Conservation (phyloP, 352 stramenopile genomes). For the Blastocystis sp. region DNA sequence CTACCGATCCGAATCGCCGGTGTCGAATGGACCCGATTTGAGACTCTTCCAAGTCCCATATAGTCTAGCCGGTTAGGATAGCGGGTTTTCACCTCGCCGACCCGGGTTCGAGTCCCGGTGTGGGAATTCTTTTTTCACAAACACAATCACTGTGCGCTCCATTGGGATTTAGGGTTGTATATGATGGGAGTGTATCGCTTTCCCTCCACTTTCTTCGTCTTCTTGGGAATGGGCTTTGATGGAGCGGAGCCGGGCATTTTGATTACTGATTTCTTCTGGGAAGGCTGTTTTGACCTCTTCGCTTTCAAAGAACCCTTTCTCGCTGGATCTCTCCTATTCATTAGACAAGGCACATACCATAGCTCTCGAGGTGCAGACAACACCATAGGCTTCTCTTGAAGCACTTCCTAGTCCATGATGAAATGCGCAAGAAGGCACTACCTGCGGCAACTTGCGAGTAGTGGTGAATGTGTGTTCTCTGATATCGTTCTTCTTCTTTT, state of each 20-base stretch:
- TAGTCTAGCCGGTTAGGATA: constrained; percentile 61
- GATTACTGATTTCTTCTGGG: background rate
- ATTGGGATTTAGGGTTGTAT: background rate
- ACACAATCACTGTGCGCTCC: constrained; percentile 1
- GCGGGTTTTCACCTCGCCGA: constrained; percentile 61
- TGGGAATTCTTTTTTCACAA: constrained; percentile 65
- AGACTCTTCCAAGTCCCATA: constrained; percentile 38
- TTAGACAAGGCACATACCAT: background rate
- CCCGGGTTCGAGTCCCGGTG: constrained; percentile 69
- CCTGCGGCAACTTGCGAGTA: background rate
- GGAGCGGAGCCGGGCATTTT: background rate
- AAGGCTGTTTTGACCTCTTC: background rate
- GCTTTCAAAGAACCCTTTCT: background rate
- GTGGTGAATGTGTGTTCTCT: background rate
- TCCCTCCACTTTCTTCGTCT: background rate
- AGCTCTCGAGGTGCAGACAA: background rate
- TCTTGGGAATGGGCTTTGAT: constrained; percentile 8
- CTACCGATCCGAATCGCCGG: background rate
- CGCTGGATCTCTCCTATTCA: constrained; percentile 5
- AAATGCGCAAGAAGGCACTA: background rate
- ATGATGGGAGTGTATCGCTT: background rate
- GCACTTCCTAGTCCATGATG: background rate
- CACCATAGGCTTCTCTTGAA: background rate
- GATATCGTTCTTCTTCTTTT: background rate
- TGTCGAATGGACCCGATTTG: background rate